phyloP scores from a whole-genome alignment of 768 basidiomycete species.

The Hysterangium stoloniferum region DNA sequence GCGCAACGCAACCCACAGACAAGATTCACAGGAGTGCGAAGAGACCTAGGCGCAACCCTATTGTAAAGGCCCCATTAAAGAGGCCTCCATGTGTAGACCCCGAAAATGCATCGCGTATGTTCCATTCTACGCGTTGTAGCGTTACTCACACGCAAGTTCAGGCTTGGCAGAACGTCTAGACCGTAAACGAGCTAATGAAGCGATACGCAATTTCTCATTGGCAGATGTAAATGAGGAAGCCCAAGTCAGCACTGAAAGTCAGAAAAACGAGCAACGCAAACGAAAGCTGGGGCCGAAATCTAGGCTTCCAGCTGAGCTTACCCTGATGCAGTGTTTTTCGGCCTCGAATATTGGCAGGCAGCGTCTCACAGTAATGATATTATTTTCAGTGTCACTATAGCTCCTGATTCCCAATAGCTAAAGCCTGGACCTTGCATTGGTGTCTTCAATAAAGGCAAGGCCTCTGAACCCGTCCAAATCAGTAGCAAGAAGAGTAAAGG shows the following conservation, averaged over 20 bases:
- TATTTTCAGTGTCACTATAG: background rate
- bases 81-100: constrained; percentile 14
- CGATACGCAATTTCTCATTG: constrained; percentile 35
- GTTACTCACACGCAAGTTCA: constrained; percentile 19
- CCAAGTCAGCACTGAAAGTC: constrained; percentile 14
- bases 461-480: constrained; percentile 38
- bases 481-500: constrained; percentile 16
- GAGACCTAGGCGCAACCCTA: constrained; percentile 17
- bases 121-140: background rate
- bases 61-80: background rate
- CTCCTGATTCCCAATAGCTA: constrained; percentile 24
- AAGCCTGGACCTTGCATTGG: constrained; percentile 40
- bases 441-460: constrained; percentile 59
- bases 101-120: background rate
- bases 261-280: constrained; percentile 1
- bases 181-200: constrained; percentile 50
- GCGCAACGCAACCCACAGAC: background rate
- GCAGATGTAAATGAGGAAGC: constrained; percentile 6
- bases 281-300: constrained; percentile 12
- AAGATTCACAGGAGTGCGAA: constrained; percentile 13
- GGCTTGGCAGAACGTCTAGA: constrained; percentile 61
- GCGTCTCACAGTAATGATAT: constrained; percentile 49
- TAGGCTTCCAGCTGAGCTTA: constrained; percentile 35
- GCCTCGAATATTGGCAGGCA: constrained; percentile 55
- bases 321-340: constrained; percentile 61